Base-by-base conservation (phyloP, 2,329 filamentous ascomycete species). In the Colletotrichum limetticola region DNA sequence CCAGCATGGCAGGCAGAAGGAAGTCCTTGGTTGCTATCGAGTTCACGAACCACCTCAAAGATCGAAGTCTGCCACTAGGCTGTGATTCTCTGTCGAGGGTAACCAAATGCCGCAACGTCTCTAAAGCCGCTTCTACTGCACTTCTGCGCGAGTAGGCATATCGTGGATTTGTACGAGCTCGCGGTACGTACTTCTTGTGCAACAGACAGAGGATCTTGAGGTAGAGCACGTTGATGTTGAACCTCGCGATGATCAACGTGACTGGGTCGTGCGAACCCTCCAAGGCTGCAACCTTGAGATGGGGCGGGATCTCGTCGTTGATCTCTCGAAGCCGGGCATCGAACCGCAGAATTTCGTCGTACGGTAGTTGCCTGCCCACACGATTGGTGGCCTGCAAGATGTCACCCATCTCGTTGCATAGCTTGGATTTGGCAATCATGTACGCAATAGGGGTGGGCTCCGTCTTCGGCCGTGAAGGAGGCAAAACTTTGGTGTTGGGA, bases 141-240 rank as follows among this genome's bases (percentile, higher is more conserved):
- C 92, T 93, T 53, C 92, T 91, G 35, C 96, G 90, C 3, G 95
- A 98, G 79, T 97, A 94, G 9, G 91, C 90, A 78, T 97, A 98
- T 9, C 95, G 90, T 11, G 93, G 86, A 77, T 96, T 97, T 72
- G 93, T 90, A 60, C 93, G 88, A 5, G 95, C 94, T 72, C 92
- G 90, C n/a, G 90, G 87, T 71, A 98, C 88, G 80, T 97, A 98
- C 75, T 95, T 95, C 63, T 95, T 90, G 81, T 99, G 97, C 52
- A 99, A 88, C 26, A 98, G 90, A 78, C 95, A 97, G 77, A 97
- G 89, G 22, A 95, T 93, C 83, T 97, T 98, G 75, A 97, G 91
- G 79, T 95, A 97, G 5, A 98, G 84, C 62, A 97, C 92, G 74
- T 97, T 94, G 37, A 98, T 85, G 69, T 93, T 93, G 80, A 95